phyloP scores from a whole-genome alignment of 2,329 filamentous ascomycete species.

The Chaetoscypha palmicola region DNA sequence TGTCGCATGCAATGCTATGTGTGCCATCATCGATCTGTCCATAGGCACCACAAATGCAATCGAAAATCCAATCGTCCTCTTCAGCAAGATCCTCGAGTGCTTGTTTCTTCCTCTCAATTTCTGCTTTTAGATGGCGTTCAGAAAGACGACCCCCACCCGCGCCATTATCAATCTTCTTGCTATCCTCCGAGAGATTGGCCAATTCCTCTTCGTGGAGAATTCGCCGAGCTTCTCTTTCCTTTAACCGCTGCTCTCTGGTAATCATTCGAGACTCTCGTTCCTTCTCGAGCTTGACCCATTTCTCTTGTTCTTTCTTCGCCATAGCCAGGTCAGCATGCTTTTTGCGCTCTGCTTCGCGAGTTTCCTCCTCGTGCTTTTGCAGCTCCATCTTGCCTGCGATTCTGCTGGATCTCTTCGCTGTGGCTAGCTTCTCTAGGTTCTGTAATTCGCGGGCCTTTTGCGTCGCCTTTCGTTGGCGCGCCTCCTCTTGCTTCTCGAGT shows the following conservation, averaged over 20 bases:
- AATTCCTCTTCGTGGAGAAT: slow-evolving; percentile 80
- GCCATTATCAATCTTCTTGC: slow-evolving; percentile 49
- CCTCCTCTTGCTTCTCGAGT: slow-evolving; percentile 70
- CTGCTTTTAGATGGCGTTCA: slow-evolving; percentile 70
- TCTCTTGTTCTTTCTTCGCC: slow-evolving; percentile 60
- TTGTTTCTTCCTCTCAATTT: slow-evolving; percentile 73
- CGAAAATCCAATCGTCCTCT: slow-evolving; percentile 84
- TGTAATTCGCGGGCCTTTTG: slow-evolving; percentile 72
- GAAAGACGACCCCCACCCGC: slow-evolving; percentile 58
- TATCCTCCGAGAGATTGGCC: slow-evolving; percentile 69
- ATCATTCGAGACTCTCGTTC: slow-evolving; percentile 74
- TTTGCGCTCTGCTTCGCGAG: slow-evolving; percentile 62
- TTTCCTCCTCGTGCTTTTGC: slow-evolving; percentile 65
- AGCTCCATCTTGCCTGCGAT: slow-evolving; percentile 76
- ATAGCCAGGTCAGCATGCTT: slow-evolving; percentile 56
- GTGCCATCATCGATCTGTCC: slow-evolving; percentile 92
- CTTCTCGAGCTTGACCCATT: slow-evolving; percentile 51
- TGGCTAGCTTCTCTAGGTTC: slow-evolving; percentile 79
- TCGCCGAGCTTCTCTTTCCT: slow-evolving; percentile 77
- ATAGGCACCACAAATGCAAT: slow-evolving; percentile 85
- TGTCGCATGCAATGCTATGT: slow-evolving; percentile 89
- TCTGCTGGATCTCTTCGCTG: slow-evolving; percentile 86
- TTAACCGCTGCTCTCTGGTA: slow-evolving; percentile 78
- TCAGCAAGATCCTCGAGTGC: slow-evolving; percentile 63
- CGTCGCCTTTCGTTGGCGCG: slow-evolving; percentile 61